A percentile compares a stretch with the other conserved stretches of the same genome.
These are phyloP conservation scores for Exidia glandulosa DNA, from an alignment of 768 basidiomycete species.

Conservation along the genomic window DNA sequence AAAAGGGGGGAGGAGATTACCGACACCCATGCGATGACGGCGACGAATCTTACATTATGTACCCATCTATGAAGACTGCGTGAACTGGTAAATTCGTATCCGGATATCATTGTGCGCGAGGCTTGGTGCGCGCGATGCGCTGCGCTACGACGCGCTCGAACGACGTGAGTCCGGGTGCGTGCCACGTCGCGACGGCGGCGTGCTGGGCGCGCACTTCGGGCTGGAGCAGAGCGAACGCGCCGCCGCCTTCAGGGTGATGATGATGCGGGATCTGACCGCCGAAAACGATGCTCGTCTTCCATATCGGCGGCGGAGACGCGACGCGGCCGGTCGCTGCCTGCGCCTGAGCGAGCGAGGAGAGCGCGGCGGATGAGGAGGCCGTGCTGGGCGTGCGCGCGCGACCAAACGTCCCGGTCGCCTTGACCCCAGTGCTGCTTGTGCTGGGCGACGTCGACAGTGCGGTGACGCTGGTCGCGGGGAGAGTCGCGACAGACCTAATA, in stretches of 20 bases:
- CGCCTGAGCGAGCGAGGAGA: background rate
- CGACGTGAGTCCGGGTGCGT: background rate
- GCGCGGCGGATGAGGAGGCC: background rate
- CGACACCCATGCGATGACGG: too few relatives aligned
- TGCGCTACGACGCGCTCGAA: background rate
- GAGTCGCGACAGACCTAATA: slow-evolving; percentile 45
- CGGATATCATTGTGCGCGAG: background rate
- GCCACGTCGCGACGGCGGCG: background rate
- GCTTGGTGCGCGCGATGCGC: background rate
- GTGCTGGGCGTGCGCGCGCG: background rate
- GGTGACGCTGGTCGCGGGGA: slow-evolving; percentile 30
- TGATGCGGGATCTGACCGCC: background rate
- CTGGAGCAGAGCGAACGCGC: background rate
- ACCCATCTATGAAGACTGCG: background rate
- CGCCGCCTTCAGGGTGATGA: background rate
- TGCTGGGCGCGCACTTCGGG: background rate
- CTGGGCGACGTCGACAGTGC: background rate
- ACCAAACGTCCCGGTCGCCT: background rate
- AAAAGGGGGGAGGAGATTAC: too few relatives aligned
- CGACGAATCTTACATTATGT: too few relatives aligned
- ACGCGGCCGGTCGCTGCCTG: background rate
- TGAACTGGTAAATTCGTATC: background rate
- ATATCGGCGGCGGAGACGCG: background rate
- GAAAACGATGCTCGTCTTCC: background rate
- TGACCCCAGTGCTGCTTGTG: background rate